These are phyloP conservation scores for Pneumocystis canis DNA, from an alignment of 1,139 yeast genomes.

Conservation along the genomic window DNA sequence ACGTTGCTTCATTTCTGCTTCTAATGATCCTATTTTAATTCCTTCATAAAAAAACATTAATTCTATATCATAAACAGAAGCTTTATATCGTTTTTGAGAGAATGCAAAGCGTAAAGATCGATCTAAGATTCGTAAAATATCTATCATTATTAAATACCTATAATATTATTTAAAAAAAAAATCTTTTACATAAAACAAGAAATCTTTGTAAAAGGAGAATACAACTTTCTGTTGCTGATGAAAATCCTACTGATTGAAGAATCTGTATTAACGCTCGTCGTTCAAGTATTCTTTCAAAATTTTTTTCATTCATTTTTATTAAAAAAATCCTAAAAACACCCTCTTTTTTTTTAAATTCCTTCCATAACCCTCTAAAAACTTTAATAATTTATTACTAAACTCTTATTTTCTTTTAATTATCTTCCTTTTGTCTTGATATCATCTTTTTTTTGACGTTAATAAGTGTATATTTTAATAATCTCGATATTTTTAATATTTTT, in stretches of 20 bases:
- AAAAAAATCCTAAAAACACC: background rate
- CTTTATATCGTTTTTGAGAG: background rate
- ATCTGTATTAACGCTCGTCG: background rate
- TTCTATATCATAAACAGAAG: background rate
- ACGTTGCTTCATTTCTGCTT: background rate
- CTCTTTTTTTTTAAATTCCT: background rate
- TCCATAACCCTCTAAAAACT: background rate
- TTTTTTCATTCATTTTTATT: background rate
- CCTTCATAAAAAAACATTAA: background rate
- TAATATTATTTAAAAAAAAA: background rate
- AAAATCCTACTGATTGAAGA: background rate
- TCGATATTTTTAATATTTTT: too few species aligned
- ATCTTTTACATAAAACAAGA: background rate
- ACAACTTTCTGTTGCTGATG: background rate
- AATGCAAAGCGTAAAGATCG: background rate
- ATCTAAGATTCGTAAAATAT: background rate
- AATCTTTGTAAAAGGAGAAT: background rate
- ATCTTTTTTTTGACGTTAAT: background rate
- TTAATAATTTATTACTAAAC: too few species aligned
- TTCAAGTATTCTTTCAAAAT: background rate
- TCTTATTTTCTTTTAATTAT: background rate
- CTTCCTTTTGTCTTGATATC: background rate
- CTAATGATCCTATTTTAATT: background rate
- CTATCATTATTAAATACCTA: background rate
- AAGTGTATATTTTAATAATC: too few species aligned